Evolutionary conservation across 2,329 filamentous ascomycete genomes (phyloP), one percentile per base, ranked within the genome.

Genomic region (Aureobasidium mangrovei): DNA sequence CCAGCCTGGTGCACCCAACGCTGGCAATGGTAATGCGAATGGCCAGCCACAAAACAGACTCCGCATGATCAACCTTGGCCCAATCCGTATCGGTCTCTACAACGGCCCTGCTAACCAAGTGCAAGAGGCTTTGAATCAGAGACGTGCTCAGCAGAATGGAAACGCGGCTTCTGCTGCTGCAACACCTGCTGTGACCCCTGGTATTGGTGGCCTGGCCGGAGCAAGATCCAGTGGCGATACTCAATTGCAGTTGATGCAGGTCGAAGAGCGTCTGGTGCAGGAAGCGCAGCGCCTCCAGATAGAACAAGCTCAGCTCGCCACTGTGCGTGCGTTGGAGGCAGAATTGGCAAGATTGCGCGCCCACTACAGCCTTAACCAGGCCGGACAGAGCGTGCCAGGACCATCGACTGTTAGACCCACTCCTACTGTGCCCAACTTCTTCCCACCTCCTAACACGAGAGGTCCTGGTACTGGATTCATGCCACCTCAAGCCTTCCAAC

Each of bases 31-130:
- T 12, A 43, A 48, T n/a, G 52, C 4, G 4, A 41, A 48, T 28
- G 41, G 40, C 36, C 44, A 42, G 42, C 35, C 35, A 31, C 49
- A 55, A 6, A 58, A 59, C 42, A 76, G 66, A 56, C 61, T 66
- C 32, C 60, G 67, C 7, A 64, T 88, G 54, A 83, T 85, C 62
- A 85, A 88, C 61, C 71, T 93, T 44, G 88, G 88, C 0, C 88
- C 88, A 2, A 72, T 93, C 32, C 76, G 86, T 29, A 72, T 93
- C 26, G 87, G 85, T 0, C 87, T 91, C 61, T 74, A 77, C 24
- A 77, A 77, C 41, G 74, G 85, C 69, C 67, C 84, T 69, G 68
- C 61, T 31, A 63, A 62, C 7, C 65, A 68, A 33, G 61, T 69
- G 6, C 71, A 75, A 60, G 81, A 80, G 40, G 74, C 70, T 47